Evolutionary conservation across 352 stramenopile species (phyloP).

Genomic region (Globisporangium solare): DNA sequence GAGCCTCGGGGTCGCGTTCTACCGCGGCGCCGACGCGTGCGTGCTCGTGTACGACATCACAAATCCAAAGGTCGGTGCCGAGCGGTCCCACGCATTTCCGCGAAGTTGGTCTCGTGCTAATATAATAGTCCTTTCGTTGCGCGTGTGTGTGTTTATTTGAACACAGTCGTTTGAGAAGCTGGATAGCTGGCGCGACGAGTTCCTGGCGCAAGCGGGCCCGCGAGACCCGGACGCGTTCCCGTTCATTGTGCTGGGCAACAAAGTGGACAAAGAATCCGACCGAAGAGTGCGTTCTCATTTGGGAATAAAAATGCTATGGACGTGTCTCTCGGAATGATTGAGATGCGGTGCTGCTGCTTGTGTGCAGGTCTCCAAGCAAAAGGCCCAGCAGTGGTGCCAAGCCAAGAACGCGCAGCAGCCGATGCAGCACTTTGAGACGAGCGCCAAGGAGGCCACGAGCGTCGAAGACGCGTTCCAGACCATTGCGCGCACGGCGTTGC

Average conservation of each 20-base stretch:
- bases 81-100: background rate
- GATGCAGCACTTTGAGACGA: constrained; percentile 97
- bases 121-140: background rate
- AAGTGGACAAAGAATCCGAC: constrained; percentile 94
- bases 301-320: too few species aligned
- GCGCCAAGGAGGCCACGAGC: constrained; percentile 95
- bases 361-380: constrained; percentile 44
- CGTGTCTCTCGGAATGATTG: too few species aligned
- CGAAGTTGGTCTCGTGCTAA: too few species aligned
- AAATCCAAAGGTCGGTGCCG: constrained; percentile 82
- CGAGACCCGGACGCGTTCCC: constrained; percentile 93
- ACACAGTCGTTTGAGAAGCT: constrained; percentile 95
- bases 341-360: too few species aligned
- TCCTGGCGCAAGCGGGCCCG: constrained; percentile 90
- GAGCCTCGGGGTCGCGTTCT: constrained; percentile 97
- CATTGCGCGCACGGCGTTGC: constrained; percentile 86
- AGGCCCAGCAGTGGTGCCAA: constrained; percentile 92
- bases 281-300: constrained; percentile 50
- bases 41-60: constrained; percentile 99
- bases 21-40: constrained; percentile 96
- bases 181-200: constrained; percentile 97
- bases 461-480: constrained; percentile 97
- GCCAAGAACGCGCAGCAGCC: constrained; percentile 80
- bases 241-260: constrained; percentile 99
- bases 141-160: background rate